These are phyloP conservation scores for Hericium rajendrae DNA, from an alignment of 768 basidiomycete species.

Conservation along the genomic window DNA sequence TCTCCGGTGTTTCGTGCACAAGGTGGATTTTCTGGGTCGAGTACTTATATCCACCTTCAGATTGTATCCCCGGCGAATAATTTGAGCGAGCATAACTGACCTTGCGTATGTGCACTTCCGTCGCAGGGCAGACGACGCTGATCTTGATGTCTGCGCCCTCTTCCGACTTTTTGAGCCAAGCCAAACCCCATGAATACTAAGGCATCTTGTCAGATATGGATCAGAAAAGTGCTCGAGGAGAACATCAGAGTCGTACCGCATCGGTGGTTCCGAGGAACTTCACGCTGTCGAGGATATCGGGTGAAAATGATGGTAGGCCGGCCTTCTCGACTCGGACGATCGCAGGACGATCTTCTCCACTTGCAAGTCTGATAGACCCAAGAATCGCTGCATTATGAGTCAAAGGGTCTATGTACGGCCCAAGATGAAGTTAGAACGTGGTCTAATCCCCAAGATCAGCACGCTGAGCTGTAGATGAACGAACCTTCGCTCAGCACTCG, in stretches of 20 bases:
- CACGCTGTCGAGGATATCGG: constrained; percentile 29
- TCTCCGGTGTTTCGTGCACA: constrained; percentile 73
- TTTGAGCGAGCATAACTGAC: constrained; percentile 22
- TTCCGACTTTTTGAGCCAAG: constrained; percentile 41
- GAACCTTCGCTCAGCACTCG: constrained; percentile 12
- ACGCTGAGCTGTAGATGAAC: neutral
- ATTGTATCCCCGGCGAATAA: too few species aligned
- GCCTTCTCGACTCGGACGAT: constrained; percentile 77
- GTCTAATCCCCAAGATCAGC: too few species aligned
- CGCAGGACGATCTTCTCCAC: constrained; percentile 24
- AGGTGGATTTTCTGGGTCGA: constrained; percentile 61
- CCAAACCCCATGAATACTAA: constrained; percentile 78
- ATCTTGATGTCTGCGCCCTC: constrained; percentile 67
- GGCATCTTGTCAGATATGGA: neutral
- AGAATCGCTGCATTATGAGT: constrained; percentile 6
- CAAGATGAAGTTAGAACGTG: neutral
- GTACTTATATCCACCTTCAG: constrained; percentile 39
- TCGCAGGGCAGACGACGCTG: constrained; percentile 80
- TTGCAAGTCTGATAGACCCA: neutral
- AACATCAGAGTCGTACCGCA: constrained; percentile 38
- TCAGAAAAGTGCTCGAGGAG: constrained; percentile 7
- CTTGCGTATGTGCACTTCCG: constrained; percentile 83
- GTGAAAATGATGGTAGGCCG: constrained; percentile 43
- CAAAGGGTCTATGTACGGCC: constrained; percentile 1
- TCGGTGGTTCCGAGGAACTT: constrained; percentile 52